These are phyloP conservation scores for Septoria linicola DNA, from an alignment of 2,329 filamentous ascomycete genomes.

Conservation along the genomic window DNA sequence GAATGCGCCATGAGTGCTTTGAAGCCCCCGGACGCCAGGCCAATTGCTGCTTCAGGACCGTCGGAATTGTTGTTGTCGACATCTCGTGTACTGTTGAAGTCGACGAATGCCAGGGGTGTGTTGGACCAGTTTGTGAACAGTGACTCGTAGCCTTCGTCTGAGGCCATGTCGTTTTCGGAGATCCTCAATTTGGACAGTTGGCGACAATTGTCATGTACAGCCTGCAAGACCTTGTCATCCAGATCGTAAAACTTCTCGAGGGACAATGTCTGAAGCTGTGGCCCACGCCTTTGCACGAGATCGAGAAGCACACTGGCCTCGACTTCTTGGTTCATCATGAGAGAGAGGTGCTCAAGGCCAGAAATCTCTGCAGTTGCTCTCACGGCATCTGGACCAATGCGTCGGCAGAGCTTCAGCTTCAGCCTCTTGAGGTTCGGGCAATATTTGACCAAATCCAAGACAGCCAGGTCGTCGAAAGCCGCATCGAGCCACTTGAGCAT, in stretches of 20 bases:
- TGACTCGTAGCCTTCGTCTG: constrained; percentile 68
- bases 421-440: constrained; percentile 71
- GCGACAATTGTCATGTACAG: constrained; percentile 68
- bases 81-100: constrained; percentile 75
- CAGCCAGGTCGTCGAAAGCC: constrained; percentile 71
- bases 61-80: constrained; percentile 69
- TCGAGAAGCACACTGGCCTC: constrained; percentile 58
- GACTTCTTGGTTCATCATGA: constrained; percentile 63
- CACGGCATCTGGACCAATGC: constrained; percentile 66
- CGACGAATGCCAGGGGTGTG: constrained; percentile 65
- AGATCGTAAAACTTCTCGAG: constrained; percentile 66
- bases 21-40: constrained; percentile 74
- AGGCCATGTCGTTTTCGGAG: constrained; percentile 71
- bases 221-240: constrained; percentile 67
- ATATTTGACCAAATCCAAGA: constrained; percentile 60
- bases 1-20: constrained; percentile 82
- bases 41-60: constrained; percentile 61
- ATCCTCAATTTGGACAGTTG: constrained; percentile 75
- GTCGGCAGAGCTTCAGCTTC: constrained; percentile 79
- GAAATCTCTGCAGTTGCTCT: constrained; percentile 60
- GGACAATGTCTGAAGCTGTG: constrained; percentile 71
- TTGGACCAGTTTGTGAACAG: constrained; percentile 79
- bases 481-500: constrained; percentile 83
- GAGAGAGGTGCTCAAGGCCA: constrained; percentile 70
- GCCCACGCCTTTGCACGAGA: constrained; percentile 63